Base-by-base conservation (phyloP, 2,329 filamentous ascomycete species). In the Thelonectria olida region DNA sequence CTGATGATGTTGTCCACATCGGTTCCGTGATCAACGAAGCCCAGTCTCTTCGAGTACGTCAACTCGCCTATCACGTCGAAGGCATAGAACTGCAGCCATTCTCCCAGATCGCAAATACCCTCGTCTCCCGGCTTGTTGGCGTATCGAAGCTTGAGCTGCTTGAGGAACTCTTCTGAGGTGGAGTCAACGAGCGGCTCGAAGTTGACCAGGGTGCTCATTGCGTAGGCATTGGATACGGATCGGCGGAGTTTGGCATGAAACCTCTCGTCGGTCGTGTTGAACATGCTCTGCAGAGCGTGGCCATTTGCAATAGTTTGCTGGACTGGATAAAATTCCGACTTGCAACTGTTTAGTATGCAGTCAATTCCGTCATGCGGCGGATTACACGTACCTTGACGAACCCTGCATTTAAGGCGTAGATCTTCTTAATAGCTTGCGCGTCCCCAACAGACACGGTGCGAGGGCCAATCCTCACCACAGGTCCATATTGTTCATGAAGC, bases 51-150 rank as follows among this genome's bases (percentile, higher is more conserved):
- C 0, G 58, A 63, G 31, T 61, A 67, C 0, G 64, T 67, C 2
- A 67, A 2, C 5, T 67, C 54, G 0, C 55, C 55, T 4, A 68
- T 68, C 0, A 68, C 67, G 19, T 68, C 67, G 5, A 68, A 68
- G 0, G 67, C 67, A 20, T 68, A 68, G 5, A 59, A 68, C 3
- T 68, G 67, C 0, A 68, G 56, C 67, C 67, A 68, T 2, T 47
- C 53, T 0, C 66, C 61, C 17, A 68, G 52, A 2, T 67, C 63
- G 1, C 64, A 59, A 1, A 53, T 6, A 0, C 25, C 51, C 1
- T 31, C 27, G 1, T 62, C 38, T 3, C 47, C 47, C 25, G 12
- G 1, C 7, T 4, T 1, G 7, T 4, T 4, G 7, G 58, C 58
- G 15, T 48, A 61, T 20, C 58, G 58, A 6, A 20, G 10, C 13